Evolutionary conservation across 2,329 filamentous ascomycete species (phyloP).

Genomic region (Pseudogymnoascus sp.): DNA sequence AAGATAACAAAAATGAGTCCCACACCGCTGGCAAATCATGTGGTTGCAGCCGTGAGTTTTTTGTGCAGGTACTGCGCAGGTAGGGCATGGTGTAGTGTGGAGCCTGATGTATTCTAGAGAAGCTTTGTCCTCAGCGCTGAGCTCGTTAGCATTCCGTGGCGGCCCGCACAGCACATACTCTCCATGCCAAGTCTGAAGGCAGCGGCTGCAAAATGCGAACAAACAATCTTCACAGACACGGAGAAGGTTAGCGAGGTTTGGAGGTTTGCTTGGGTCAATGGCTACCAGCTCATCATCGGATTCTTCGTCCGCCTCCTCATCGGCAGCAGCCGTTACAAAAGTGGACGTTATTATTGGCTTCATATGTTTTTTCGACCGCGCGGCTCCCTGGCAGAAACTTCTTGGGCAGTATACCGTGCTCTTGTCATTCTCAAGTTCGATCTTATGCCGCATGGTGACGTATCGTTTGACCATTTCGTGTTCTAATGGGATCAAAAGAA

Average conservation of each 20-base stretch:
- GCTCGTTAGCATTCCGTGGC: constrained; percentile 58
- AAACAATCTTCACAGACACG: constrained; percentile 82
- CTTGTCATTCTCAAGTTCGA: constrained; percentile 84
- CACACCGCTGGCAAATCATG: constrained; percentile 88
- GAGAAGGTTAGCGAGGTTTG: constrained; percentile 52
- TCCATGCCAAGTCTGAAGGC: constrained; percentile 80
- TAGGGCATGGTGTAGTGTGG: constrained; percentile 83
- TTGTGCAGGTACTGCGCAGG: constrained; percentile 75
- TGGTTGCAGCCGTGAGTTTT: constrained; percentile 95
- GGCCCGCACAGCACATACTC: constrained; percentile 66
- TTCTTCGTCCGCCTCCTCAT: constrained; percentile 38
- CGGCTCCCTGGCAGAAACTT: constrained; percentile 85
- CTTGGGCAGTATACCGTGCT: constrained; percentile 89
- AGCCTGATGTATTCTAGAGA: constrained; percentile 74
- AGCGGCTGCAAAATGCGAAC: constrained; percentile 76
- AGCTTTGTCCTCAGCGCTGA: constrained; percentile 78
- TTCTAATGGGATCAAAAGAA: constrained; percentile 67
- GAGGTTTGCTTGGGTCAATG: constrained; percentile 16
- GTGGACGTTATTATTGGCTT: constrained; percentile 62
- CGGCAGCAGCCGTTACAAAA: constrained; percentile 47
- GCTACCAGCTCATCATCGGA: constrained; percentile 17
- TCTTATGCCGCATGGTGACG: constrained; percentile 85
- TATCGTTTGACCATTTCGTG: constrained; percentile 75
- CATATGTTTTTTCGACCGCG: constrained; percentile 65
- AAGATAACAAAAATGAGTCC: constrained; percentile 91